Base-by-base conservation (phyloP, 2,329 filamentous ascomycete species). In the Cladobotryum mycophilum region DNA sequence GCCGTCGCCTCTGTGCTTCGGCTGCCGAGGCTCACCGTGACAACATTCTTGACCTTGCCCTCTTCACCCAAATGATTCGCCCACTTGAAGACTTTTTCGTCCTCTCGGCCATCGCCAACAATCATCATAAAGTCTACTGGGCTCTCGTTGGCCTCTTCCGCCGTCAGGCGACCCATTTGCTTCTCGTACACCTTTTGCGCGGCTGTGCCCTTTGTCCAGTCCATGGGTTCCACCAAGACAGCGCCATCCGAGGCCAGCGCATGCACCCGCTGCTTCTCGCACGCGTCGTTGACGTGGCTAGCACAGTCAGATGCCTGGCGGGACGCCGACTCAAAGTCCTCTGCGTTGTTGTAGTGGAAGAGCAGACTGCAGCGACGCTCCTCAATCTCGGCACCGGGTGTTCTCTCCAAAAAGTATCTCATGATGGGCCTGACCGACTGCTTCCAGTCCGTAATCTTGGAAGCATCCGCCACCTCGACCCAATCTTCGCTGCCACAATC, bases 81-180 rank as follows among this genome's bases (percentile, higher is more conserved):
- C 92, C 93, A 97, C 55, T 85, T 85, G 72, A 96, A 97, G 17
- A 96, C 86, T 59, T 89, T 86, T 64, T 97, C 92, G 58, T 97
- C 93, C 59, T 96, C 92, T 33, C 92, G 84, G 40, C 91, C 89
- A 62, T 96, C 91, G 36, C 92, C 92, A 34, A 91, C 81, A 6
- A 96, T 88, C 72, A 96, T 82, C 51, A 97, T 70, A 67, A 96
- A 97, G 64, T 96, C 89, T 1, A 89, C 80, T 0, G 76, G 65
- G n/a, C 60, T 63, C 55, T 63, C 63, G 58, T 70, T 59, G 4
- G 62, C 55, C 1, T 57, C 56, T 11, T 60, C 58, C 9, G 58
- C 49, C 18, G 47, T 47, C 60, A 73, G 63, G 12, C 69, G 63
- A 30, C 67, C 61, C 54, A 75, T 72, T 49, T 83, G 71, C 53